phyloP scores from a whole-genome alignment of 345 rosid species.

The Dipteronia dyeriana region DNA sequence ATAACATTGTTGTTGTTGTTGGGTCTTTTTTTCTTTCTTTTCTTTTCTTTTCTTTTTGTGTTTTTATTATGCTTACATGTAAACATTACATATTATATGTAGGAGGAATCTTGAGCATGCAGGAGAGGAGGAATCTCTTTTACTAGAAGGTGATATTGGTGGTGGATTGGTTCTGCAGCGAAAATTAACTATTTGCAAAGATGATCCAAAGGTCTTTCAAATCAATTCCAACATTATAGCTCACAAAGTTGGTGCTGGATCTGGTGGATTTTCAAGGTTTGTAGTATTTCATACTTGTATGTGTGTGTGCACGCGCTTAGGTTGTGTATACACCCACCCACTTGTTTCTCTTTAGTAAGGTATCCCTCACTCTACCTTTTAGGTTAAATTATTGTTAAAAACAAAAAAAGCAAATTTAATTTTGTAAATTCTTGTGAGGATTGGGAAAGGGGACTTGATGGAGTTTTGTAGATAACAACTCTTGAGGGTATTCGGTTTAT shows the following conservation, averaged over 20 bases:
- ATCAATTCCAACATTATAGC: constrained; percentile 72
- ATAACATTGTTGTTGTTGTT: background rate
- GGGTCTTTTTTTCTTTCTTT: too few species aligned
- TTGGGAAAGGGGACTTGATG: too few species aligned
- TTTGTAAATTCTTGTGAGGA: too few species aligned
- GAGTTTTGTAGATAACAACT: too few species aligned
- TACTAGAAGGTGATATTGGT: constrained; percentile 72
- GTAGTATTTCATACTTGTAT: background rate
- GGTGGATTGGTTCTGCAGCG: constrained; percentile 77
- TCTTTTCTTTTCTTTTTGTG: background rate
- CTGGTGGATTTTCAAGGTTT: constrained; percentile 94
- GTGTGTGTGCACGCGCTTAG: background rate
- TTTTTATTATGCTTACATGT: background rate
- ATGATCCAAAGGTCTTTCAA: constrained; percentile 46
- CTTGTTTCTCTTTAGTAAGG: too few species aligned
- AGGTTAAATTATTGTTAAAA: too few species aligned
- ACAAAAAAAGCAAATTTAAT: too few species aligned
- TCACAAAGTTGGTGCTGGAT: constrained; percentile 84
- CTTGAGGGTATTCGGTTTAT: too few species aligned
- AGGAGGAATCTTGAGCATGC: constrained; percentile 81
- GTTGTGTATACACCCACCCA: too few species aligned
- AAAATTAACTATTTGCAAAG: constrained; percentile 46
- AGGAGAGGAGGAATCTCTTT: constrained; percentile 70
- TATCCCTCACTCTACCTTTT: too few species aligned
- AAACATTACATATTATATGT: constrained; percentile 22